These are phyloP conservation scores for Bryum argenteum DNA, from an alignment of 225 moss, liverwort and hornwort species.

Conservation along the genomic window DNA sequence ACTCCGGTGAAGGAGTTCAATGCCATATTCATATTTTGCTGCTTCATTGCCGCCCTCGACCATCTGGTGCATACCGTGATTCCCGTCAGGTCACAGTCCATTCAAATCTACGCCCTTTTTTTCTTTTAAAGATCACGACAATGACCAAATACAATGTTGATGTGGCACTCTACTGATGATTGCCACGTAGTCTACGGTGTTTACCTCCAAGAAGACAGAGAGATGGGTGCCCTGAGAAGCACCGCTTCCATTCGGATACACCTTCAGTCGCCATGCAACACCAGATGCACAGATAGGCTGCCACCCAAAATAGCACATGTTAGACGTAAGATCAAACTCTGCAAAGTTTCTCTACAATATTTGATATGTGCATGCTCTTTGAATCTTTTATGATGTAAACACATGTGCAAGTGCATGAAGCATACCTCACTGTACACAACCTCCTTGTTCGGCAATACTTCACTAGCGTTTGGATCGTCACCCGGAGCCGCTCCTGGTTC, in stretches of 20 bases:
- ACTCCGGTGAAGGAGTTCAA: conserved; percentile 66
- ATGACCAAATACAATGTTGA: no score
- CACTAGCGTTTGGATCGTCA: conserved; percentile 35
- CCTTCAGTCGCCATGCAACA: conserved; percentile 67
- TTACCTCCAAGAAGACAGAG: conserved; percentile 69
- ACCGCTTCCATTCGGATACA: conserved; percentile 68
- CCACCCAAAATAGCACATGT: conserved; percentile 19
- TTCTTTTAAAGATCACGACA: neutral
- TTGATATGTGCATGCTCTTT: neutral
- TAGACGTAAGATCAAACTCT: neutral
- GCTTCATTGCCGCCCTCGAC: conserved; percentile 57
- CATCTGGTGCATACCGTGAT: conserved; percentile 46
- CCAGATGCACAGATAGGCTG: conserved; percentile 56
- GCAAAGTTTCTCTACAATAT: neutral
- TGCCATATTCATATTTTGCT: conserved; percentile 62
- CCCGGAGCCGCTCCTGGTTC: conserved; percentile 34
- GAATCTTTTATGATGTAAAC: neutral
- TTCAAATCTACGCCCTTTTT: neutral
- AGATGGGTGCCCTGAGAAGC: conserved; percentile 69
- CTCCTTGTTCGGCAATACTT: conserved; percentile 41
- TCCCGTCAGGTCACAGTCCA: conserved; percentile 4
- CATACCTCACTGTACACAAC: conserved; percentile 64
- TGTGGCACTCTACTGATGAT: no score
- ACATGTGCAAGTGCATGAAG: neutral
- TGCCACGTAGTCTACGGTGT: neutral